phyloP scores from a whole-genome alignment of 768 basidiomycete species.

The Boletus vinaceobasis region DNA sequence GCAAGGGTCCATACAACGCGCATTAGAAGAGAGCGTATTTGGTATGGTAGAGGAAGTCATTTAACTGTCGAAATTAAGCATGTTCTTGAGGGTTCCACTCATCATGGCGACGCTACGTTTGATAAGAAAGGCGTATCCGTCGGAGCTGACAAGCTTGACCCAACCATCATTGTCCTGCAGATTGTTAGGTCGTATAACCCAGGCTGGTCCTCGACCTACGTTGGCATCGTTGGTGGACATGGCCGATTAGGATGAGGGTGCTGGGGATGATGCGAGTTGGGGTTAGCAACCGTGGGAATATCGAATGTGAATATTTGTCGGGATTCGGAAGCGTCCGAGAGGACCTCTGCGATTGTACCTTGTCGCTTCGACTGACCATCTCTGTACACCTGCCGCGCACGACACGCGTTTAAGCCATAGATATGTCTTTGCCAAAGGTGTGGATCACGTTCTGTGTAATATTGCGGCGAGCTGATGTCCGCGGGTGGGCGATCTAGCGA shows the following conservation, averaged over 20 bases:
- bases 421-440: slow-evolving; percentile 39
- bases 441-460: not conserved
- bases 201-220: slow-evolving; percentile 11
- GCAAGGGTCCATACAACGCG: not conserved
- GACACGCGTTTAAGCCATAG: slow-evolving; percentile 11
- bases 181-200: not conserved
- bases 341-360: not conserved
- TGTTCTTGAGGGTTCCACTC: slow-evolving; percentile 80
- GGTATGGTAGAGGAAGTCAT: slow-evolving; percentile 22
- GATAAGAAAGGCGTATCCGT: slow-evolving; percentile 81
- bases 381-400: slow-evolving; percentile 12
- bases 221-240: slow-evolving; percentile 20
- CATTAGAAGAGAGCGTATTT: slow-evolving; percentile 10
- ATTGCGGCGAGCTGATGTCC: slow-evolving; percentile 1
- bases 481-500: slow-evolving; percentile 33
- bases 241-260: not conserved
- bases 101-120: slow-evolving; percentile 68
- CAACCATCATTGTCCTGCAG: slow-evolving; percentile 45
- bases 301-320: slow-evolving; percentile 4
- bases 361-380: slow-evolving; percentile 13
- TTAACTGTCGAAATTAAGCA: slow-evolving; percentile 69
- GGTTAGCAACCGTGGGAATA: slow-evolving; percentile 20
- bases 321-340: slow-evolving; percentile 10
- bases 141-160: slow-evolving; percentile 72
- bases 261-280: not conserved